Evolutionary conservation across 176 grass and related monocot genomes (phyloP).

Genomic region (Hordeum marinum): DNA sequence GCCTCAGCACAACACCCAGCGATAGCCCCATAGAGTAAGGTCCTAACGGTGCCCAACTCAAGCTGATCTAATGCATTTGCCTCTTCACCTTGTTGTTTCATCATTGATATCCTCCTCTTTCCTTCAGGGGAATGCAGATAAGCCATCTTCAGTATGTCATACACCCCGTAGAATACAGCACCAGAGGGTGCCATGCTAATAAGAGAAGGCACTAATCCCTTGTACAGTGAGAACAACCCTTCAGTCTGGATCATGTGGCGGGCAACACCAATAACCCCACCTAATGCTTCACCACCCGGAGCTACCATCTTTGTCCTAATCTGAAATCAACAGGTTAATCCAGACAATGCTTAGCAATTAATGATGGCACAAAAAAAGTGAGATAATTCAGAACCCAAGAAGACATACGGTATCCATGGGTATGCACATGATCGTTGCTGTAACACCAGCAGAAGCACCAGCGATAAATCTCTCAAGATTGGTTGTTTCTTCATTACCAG

Average conservation of each 20-base stretch:
- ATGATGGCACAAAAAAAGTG: not conserved
- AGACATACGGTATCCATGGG: constrained; percentile 94
- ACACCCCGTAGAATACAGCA: constrained; percentile 95
- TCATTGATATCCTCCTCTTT: constrained; percentile 44
- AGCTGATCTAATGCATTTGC: constrained; percentile 87
- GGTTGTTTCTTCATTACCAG: constrained; percentile 87
- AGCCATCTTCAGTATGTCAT: constrained; percentile 89
- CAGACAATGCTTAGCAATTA: not conserved
- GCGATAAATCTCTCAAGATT: constrained; percentile 97
- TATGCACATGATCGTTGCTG: constrained; percentile 78
- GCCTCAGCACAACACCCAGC: constrained; percentile 92
- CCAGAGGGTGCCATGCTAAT: constrained; percentile 99
- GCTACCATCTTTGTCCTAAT: constrained; percentile 97
- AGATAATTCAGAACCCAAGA: not conserved
- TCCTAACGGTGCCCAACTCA: constrained; percentile 75
- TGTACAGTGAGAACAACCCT: constrained; percentile 94
- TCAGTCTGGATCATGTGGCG: constrained; percentile 85
- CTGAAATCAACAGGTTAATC: constrained; percentile 46
- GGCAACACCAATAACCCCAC: constrained; percentile 83
- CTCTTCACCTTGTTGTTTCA: constrained; percentile 68
- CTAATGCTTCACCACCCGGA: constrained; percentile 90
- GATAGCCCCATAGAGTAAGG: constrained; percentile 88
- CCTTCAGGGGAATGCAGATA: constrained; percentile 83
- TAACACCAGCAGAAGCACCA: constrained; percentile 83
- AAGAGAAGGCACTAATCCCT: constrained; percentile 87